Evolutionary conservation across 805 yeast genomes (phyloP).

Genomic region (Pichia californica): DNA sequence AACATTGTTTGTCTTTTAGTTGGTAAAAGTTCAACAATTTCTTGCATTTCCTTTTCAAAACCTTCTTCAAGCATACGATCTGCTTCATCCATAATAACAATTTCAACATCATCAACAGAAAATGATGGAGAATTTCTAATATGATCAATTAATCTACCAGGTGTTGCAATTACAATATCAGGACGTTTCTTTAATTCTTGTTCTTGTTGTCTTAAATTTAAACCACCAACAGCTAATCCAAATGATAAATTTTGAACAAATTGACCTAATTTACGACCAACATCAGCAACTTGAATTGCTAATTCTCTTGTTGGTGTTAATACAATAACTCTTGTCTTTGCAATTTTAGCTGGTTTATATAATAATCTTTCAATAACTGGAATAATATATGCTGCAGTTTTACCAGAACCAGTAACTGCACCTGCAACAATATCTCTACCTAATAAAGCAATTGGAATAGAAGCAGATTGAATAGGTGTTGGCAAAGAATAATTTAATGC

Average conservation of each 20-base stretch:
- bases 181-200: constrained; percentile 89
- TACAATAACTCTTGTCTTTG: constrained; percentile 86
- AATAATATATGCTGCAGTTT: constrained; percentile 96
- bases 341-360: constrained; percentile 78
- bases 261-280: constrained; percentile 77
- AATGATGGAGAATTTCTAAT: constrained; percentile 91
- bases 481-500: constrained; percentile 82
- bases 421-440: constrained; percentile 99
- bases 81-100: constrained; percentile 93
- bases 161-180: constrained; percentile 95
- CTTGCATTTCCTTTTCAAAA: constrained; percentile 90
- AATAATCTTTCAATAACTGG: constrained; percentile 90
- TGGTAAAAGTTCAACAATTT: constrained; percentile 82
- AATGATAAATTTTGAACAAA: constrained; percentile 72
- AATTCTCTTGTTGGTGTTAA: constrained; percentile 96
- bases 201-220: constrained; percentile 91
- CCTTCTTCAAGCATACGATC: constrained; percentile 99
- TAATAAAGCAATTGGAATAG: constrained; percentile 85
- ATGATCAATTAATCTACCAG: constrained; percentile 98
- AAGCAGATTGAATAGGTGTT: constrained; percentile 88
- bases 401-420: constrained; percentile 99
- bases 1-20: constrained; percentile 87
- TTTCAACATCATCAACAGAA: constrained; percentile 84
- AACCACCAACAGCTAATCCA: constrained; percentile 97
- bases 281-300: constrained; percentile 94